These are phyloP conservation scores for Blastocystis sp. DNA, from an alignment of 352 stramenopile species.

Conservation along the genomic window DNA sequence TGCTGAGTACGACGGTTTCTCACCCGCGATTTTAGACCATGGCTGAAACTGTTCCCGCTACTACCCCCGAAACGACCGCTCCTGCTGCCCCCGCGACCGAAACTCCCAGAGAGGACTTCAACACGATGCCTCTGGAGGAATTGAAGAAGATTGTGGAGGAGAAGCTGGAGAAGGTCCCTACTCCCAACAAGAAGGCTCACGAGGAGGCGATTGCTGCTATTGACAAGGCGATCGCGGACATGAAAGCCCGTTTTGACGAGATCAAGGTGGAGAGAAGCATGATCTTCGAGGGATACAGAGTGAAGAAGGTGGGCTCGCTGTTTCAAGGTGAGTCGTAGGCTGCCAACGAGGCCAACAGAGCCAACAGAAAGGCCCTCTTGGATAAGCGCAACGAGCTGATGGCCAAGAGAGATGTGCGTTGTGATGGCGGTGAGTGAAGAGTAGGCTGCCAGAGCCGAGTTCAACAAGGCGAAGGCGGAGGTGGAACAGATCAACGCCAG, in stretches of 20 bases:
- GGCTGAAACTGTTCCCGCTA: slow-evolving; percentile 31
- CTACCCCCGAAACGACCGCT: background rate
- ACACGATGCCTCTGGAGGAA: slow-evolving; percentile 50
- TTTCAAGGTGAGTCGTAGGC: background rate
- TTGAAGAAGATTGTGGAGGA: slow-evolving; percentile 28
- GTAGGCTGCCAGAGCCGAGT: background rate
- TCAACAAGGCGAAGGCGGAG: background rate
- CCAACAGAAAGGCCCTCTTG: slow-evolving; percentile 33
- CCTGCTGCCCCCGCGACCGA: background rate
- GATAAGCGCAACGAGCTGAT: slow-evolving; percentile 32
- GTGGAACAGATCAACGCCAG: slow-evolving; percentile 7
- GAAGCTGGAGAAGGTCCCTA: slow-evolving; percentile 18
- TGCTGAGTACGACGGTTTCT: too few relatives aligned
- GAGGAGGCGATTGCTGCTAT: slow-evolving; percentile 25
- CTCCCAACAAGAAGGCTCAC: slow-evolving; percentile 44
- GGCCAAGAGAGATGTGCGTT: background rate
- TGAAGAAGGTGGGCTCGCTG: background rate
- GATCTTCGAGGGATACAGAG: slow-evolving; percentile 31
- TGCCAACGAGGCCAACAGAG: background rate
- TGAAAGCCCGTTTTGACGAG: slow-evolving; percentile 35
- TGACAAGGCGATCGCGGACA: slow-evolving; percentile 10
- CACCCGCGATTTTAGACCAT: slow-evolving; percentile 6
- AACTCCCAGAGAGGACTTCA: slow-evolving; percentile 39
- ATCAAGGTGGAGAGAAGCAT: slow-evolving; percentile 48
- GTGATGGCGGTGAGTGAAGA: background rate